Percentiles rank a stretch among this genome's conserved stretches.
Conservation (phyloP, 2,329 filamentous ascomycete genomes). For the Colletotrichum liriopes region DNA sequence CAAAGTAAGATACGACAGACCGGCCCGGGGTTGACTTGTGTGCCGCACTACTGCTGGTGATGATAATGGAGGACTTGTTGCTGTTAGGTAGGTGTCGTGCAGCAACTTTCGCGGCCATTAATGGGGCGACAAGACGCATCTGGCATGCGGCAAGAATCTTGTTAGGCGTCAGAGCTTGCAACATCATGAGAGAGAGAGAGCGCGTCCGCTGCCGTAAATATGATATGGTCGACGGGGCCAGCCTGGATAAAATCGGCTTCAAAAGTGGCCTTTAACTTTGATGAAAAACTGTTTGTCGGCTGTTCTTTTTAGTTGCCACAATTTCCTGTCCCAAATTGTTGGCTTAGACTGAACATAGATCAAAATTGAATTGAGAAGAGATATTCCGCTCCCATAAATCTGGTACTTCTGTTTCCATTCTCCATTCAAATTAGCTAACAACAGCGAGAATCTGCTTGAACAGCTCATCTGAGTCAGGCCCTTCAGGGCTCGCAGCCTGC, state of each 20-base stretch:
- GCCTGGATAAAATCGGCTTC: constrained; percentile 52
- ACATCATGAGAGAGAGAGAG: constrained; percentile 47
- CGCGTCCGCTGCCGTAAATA: constrained; percentile 73
- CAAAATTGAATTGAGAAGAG: too few relatives aligned
- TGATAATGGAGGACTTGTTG: constrained; percentile 64
- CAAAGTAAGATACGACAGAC: constrained; percentile 54
- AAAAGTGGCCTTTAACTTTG: constrained; percentile 54
- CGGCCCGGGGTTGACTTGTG: constrained; percentile 68
- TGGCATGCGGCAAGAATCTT: constrained; percentile 53
- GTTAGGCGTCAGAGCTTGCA: constrained; percentile 59
- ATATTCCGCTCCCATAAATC: not conserved
- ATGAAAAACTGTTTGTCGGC: not conserved
- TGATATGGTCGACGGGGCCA: constrained; percentile 59
- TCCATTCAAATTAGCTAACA: not conserved
- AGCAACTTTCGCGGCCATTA: constrained; percentile 68
- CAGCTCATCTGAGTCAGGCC: constrained; percentile 30
- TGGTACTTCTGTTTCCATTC: not conserved
- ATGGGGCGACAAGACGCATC: constrained; percentile 65
- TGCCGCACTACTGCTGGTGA: constrained; percentile 69
- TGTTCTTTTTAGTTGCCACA: accelerated
- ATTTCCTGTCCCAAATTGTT: too few relatives aligned
- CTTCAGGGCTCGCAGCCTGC: constrained; percentile 45
- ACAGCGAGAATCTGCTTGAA: constrained; percentile 11
- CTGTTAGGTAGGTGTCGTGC: constrained; percentile 59
- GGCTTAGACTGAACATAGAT: too few relatives aligned